Evolutionary conservation across 176 grass and related monocot genomes (phyloP).

Genomic region (Alloteropsis semialata): DNA sequence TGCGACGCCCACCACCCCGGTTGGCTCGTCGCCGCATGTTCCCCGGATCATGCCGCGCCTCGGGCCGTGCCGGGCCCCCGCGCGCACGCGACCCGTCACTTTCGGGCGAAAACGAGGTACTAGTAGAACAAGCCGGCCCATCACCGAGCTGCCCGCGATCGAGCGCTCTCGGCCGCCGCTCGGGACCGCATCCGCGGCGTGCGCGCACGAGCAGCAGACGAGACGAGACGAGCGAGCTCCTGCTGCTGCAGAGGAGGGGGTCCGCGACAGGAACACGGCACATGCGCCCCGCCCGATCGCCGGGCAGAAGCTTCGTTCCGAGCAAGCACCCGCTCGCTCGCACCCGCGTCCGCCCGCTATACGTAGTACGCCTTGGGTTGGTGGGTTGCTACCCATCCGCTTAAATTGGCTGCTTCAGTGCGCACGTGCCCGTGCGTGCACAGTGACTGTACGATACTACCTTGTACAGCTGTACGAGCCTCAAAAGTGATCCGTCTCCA

Average conservation of each 20-base stretch:
- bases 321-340: neutral
- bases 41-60: slow-evolving; percentile 28
- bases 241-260: neutral
- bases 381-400: neutral
- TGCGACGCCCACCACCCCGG: neutral
- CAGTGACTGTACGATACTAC: neutral
- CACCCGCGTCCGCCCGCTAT: neutral
- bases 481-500: neutral
- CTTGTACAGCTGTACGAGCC: neutral
- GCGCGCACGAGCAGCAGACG: neutral
- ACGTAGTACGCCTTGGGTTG: neutral
- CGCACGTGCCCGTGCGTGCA: neutral
- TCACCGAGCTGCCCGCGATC: too few relatives aligned
- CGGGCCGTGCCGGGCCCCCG: neutral
- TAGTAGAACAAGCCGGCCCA: too few relatives aligned
- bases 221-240: neutral
- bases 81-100: slow-evolving; percentile 12
- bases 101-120: slow-evolving; percentile 28
- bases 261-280: slow-evolving; percentile 8
- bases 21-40: slow-evolving; percentile 17
- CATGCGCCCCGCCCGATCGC: slow-evolving; percentile 6
- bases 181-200: neutral
- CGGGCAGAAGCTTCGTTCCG: slow-evolving; percentile 7
- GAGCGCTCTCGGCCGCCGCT: neutral
- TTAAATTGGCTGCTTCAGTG: neutral